phyloP scores from a whole-genome alignment of 805 yeast genomes.

The Lipomyces chichibuensis region DNA sequence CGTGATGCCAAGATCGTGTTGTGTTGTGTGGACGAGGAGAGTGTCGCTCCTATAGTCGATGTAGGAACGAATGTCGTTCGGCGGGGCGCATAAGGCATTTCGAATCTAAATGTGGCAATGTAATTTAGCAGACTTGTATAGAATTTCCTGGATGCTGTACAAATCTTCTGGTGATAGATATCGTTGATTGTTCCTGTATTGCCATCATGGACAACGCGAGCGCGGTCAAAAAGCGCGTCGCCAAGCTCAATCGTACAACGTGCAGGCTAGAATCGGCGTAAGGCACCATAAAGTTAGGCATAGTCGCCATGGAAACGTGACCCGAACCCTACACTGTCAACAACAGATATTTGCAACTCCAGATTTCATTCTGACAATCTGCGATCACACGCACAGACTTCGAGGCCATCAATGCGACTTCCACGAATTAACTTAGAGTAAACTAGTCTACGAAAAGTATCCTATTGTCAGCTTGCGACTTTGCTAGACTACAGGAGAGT shows the following conservation, averaged over 20 bases:
- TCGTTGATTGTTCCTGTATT: too few relatives aligned
- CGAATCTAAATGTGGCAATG: not conserved
- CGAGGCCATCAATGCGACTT: not conserved
- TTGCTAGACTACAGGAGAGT: not conserved
- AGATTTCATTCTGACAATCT: not conserved
- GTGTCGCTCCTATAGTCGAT: conserved; percentile 3
- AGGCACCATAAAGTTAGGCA: not conserved
- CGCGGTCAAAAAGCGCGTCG: too few relatives aligned
- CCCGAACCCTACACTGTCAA: conserved; percentile 6
- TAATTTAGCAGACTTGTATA: not conserved
- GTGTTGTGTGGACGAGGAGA: conserved; percentile 16
- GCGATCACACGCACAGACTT: not conserved
- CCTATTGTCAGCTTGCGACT: not conserved
- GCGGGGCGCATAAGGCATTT: conserved; percentile 30
- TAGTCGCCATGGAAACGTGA: conserved; percentile 3
- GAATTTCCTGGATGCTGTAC: not conserved
- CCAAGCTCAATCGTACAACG: too few relatives aligned
- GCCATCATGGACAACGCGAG: too few relatives aligned
- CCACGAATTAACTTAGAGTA: not conserved
- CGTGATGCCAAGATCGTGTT: conserved; percentile 22
- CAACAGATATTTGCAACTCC: not conserved
- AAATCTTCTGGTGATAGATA: not conserved
- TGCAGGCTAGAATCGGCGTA: too few relatives aligned
- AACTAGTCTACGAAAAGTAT: not conserved
- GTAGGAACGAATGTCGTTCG: conserved; percentile 32